Conservation (phyloP, 2,329 filamentous ascomycete genomes). For the Pseudocercospora macadamiae region DNA sequence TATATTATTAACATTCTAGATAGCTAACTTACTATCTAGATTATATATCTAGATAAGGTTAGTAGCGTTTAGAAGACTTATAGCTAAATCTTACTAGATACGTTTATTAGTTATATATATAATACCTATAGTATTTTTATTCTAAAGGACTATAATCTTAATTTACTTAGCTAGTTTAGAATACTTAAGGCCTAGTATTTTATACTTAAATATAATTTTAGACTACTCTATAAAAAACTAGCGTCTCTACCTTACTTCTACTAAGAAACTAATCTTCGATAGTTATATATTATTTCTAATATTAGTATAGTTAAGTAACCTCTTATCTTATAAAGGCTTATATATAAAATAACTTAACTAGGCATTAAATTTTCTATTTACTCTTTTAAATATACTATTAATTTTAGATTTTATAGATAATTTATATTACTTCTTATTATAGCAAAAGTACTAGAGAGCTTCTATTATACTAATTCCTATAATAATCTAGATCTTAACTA, state of each 20-base stretch:
- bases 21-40: neutral
- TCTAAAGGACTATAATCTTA: neutral
- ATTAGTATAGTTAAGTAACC: neutral
- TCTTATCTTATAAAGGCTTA: neutral
- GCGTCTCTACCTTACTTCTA: neutral
- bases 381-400: neutral
- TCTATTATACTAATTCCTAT: neutral
- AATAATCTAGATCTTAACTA: neutral
- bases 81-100: neutral
- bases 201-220: neutral
- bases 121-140: neutral
- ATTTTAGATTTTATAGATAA: neutral
- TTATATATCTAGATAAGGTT: neutral
- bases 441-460: neutral
- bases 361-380: neutral
- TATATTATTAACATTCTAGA: neutral
- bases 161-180: neutral
- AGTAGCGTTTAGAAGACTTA: neutral
- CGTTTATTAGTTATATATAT: neutral
- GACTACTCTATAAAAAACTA: neutral
- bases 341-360: neutral
- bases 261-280: neutral
- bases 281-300: neutral
- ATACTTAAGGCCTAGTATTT: neutral
- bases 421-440: neutral